Evolutionary conservation across 2,329 filamentous ascomycete species (phyloP), one percentile per base, ranked within the genome.

Genomic region (Fusarium tanahbumbuense): DNA sequence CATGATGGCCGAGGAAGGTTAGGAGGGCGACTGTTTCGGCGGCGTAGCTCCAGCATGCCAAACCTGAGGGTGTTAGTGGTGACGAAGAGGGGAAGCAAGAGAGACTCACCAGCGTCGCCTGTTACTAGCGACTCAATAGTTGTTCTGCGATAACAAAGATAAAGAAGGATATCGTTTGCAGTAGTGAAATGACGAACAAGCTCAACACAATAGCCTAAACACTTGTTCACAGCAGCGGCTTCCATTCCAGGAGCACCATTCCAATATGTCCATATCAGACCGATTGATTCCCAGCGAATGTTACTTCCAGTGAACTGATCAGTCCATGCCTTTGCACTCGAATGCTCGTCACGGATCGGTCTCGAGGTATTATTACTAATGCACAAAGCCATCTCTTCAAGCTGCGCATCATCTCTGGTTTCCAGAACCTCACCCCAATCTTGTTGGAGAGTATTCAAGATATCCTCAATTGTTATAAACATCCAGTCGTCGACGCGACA

Each of bases 211-310:
- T 79, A 70, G 5, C 66, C 62, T 37, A 76, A 60, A 45, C 65
- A 75, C 25, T 49, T 40, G 5, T 56, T 48, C 2, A 70, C 53
- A 6, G 20, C 66, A 2, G 62, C 20, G 4, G 53, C 42, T 12
- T 61, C 56, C 4, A 25, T 41, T 3, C 45, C 45, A 8, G 56
- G 55, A 9, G 40, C 52, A 1, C 59, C 48, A 48, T 72, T 62
- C 64, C 72, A 73, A 16, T 73, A 69, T 0, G 74, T 64, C 75
- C 72, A 84, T 3, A 83, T 68, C 13, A 83, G 55, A 0, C 82
- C 83, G 2, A 85, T 56, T 0, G 80, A 78, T 55, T 85, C 83
- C 83, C 83, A 85, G 2, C 83, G 77, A 22, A 82, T 71, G 18
- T 78, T 79, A 0, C 65, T 63, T 0, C 82, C 82, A 0, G 75